Base-by-base conservation (phyloP, 257 asterid genomes). In the Marsdenia floribunda region DNA sequence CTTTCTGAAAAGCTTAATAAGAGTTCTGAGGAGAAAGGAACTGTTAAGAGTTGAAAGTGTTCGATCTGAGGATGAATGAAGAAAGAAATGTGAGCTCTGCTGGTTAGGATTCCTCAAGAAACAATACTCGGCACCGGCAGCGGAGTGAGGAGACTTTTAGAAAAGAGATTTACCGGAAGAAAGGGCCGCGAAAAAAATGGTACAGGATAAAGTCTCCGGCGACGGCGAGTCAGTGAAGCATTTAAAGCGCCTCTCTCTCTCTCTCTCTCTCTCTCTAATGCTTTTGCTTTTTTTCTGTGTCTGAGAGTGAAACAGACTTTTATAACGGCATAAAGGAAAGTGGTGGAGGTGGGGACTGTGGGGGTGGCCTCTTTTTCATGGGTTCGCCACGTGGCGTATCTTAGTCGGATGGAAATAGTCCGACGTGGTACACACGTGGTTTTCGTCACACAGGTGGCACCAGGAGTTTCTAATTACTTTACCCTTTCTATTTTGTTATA, bases 321-420 rank as follows among this genome's bases (percentile, higher is more conserved):
- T 80, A 86, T 84, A 87, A 89, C 86, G 87, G 87, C 83, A 78
- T 81, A 76, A 80, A 73, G 55, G 52, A 54, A 59, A 66, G 70
- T 66, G 71, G 71, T 66, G 71, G 50, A 44, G 52, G 63, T 50
- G 78, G 71, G 76, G 69, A 14, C 44, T 9, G 59, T 19, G 50
- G 42, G 11, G 61, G 67, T 81, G 79, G 65, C 69, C 80, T 60
- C 80, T 63, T 73, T 81, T 65, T 1, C 79, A 59, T 78, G 50
- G 46, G 66, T 26, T 35, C 26, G 74, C 80, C 86, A 82, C 87
- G 87, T 82, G 88, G 75, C 80, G 0, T 0, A 0, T n/a, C 73
- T 0, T 16, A 18, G 46, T 40, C 9, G 76, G 84, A 22, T 33
- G 11, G 2, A 11, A 2, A 44, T 18, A 14, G 60, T 71, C 88